Percentiles rank a stretch among this genome's conserved stretches.
Conservation (phyloP, 352 stramenopile genomes). For the Lagenidium sp. region DNA sequence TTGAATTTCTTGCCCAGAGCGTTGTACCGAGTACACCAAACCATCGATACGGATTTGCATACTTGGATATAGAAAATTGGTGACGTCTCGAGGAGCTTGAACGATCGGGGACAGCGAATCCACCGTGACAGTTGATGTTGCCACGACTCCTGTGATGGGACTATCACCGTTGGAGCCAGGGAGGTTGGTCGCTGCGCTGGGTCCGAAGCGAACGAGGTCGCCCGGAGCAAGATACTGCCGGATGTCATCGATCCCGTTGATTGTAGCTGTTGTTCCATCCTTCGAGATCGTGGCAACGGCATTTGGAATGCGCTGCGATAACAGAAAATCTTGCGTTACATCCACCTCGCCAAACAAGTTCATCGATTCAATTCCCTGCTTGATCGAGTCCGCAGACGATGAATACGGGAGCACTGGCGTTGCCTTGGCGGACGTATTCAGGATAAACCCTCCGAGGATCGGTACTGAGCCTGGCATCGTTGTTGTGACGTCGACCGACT, state of each 20-base stretch:
- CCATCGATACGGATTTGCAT: slow-evolving; percentile 87
- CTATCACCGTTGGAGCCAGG: slow-evolving; percentile 56
- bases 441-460: slow-evolving; percentile 37
- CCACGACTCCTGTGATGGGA: slow-evolving; percentile 31
- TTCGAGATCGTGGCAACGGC: slow-evolving; percentile 41
- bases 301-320: slow-evolving; percentile 46
- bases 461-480: slow-evolving; percentile 37
- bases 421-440: slow-evolving; percentile 25
- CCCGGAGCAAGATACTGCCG: slow-evolving; percentile 48
- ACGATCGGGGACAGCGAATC: slow-evolving; percentile 43
- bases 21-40: slow-evolving; percentile 76
- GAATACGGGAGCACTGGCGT: slow-evolving; percentile 51
- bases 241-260: slow-evolving; percentile 46
- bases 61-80: slow-evolving; percentile 54
- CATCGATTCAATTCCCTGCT: slow-evolving; percentile 72
- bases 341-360: slow-evolving; percentile 68
- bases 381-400: slow-evolving; percentile 43
- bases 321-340: slow-evolving; percentile 34
- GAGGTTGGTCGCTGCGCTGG: slow-evolving; percentile 24
- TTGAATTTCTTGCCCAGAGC: slow-evolving; percentile 89
- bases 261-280: slow-evolving; percentile 33
- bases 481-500: slow-evolving; percentile 44
- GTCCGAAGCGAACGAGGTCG: slow-evolving; percentile 59
- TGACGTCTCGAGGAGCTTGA: slow-evolving; percentile 17
- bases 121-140: slow-evolving; percentile 42